phyloP scores from a whole-genome alignment of 345 rosid species.

The Raphanus sativus region DNA sequence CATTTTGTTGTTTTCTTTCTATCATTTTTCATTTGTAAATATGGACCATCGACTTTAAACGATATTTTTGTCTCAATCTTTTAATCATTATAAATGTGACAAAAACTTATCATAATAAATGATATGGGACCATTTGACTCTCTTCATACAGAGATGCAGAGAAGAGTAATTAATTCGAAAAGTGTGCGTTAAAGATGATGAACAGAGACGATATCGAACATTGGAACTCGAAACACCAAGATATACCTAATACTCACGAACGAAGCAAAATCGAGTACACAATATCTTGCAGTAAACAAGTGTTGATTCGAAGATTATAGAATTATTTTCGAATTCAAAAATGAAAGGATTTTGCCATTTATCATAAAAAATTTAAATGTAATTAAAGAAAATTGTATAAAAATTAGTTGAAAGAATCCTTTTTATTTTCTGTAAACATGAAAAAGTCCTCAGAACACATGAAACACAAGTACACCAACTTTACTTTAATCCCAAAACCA shows the following conservation, averaged over 20 bases:
- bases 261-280: not conserved
- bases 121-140: slow-evolving; percentile 27
- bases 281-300: not conserved
- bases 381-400: not conserved
- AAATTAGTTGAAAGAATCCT: not conserved
- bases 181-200: not conserved
- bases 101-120: not conserved
- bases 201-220: slow-evolving; percentile 10
- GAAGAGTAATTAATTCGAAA: slow-evolving; percentile 9
- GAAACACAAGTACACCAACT: slow-evolving; percentile 17
- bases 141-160: not conserved
- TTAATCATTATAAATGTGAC: slow-evolving; percentile 16
- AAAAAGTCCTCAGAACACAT: slow-evolving; percentile 15
- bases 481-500: slow-evolving; percentile 29
- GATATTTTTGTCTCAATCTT: not conserved
- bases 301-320: not conserved
- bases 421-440: not conserved
- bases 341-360: not conserved
- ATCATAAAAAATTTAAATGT: not conserved
- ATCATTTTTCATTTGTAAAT: not conserved
- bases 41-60: not conserved
- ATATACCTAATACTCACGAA: not conserved
- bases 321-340: not conserved
- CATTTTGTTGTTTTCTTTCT: not conserved
- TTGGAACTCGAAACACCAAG: slow-evolving; percentile 24